Evolutionary conservation across 1,284 basidiomycete species (phyloP), one percentile per base, ranked within the genome.

Genomic region (Pascua guehoae): DNA sequence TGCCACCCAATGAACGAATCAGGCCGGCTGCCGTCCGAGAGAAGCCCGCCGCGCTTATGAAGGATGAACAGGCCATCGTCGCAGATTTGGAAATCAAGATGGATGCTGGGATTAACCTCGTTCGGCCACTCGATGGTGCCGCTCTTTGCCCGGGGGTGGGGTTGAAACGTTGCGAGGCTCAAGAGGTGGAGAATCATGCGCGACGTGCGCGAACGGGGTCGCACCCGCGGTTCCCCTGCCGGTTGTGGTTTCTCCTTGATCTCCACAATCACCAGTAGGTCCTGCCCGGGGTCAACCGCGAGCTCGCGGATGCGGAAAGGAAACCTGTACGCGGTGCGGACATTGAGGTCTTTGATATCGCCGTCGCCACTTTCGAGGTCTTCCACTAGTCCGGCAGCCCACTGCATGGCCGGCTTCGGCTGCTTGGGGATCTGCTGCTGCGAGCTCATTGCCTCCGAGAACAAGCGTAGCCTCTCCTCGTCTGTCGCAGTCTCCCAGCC

Each of bases 211-310:
- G 38, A 39, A 12, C 9, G 5, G 2, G 12, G 12, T 38, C 2
- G 12, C 7, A 10, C 16, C 8, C 15, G 12, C n/a, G 12, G 9
- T 10, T 65, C 74, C 62, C 49, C 74, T 73, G 57, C 4, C 24
- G 3, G 24, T 32, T 7, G 24, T 32, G 7, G 24, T 32, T 7
- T 32, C 24, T 32, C 24, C 24, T 32, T 56, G 18, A 66, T 17
- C 45, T 74, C 66, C 5, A 71, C 73, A 0, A 73, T 56, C 0
- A 76, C 65, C n/a, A 76, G 67, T 36, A 78, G 54, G 49, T 78
- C 73, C 53, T 72, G 69, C 10, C 74, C 75, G 12, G 75, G 75
- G 60, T 78, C 76, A 18, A 76, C 73, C 0, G 75, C 72, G 49
- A 78, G 66, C 46, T 78, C 76, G 14, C 62, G 54, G 43, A 78